phyloP scores from a whole-genome alignment of 2,329 filamentous ascomycete genomes.

The Sarocladium strictum region DNA sequence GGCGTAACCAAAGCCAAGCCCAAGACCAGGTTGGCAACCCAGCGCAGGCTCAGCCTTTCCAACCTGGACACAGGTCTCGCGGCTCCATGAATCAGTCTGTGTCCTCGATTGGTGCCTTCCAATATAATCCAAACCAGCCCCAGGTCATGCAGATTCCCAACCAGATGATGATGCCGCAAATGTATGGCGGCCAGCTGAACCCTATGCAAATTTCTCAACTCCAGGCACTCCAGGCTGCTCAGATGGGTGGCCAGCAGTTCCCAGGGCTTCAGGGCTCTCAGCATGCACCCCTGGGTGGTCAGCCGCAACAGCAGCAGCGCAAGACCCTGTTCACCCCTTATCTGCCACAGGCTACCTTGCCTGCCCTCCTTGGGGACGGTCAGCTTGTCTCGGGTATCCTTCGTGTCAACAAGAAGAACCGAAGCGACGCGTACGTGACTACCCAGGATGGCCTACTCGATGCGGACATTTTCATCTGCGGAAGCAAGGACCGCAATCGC shows the following conservation, averaged over 20 bases:
- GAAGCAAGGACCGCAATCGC: conserved; percentile 97
- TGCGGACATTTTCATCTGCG: conserved; percentile 98
- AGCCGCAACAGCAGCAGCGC: conserved; percentile 80
- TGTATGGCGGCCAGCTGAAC: conserved; percentile 86
- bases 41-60: conserved; percentile 67
- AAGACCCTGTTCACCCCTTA: conserved; percentile 99
- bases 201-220: conserved; percentile 84
- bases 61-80: conserved; percentile 84
- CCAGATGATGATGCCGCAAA: conserved; percentile 78
- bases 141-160: conserved; percentile 82
- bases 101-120: conserved; percentile 76
- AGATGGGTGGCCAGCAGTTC: conserved; percentile 71
- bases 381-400: conserved; percentile 95
- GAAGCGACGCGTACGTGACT: conserved; percentile 95
- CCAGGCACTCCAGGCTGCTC: conserved; percentile 84
- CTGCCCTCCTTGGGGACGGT: conserved; percentile 82
- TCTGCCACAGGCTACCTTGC: conserved; percentile 87
- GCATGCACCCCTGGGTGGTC: conserved; percentile 61
- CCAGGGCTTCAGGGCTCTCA: conserved; percentile 65
- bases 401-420: conserved; percentile 99
- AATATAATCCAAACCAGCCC: conserved; percentile 74
- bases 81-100: conserved; percentile 84
- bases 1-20: conserved; percentile 71
- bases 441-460: conserved; percentile 82
- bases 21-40: conserved; percentile 48